These are phyloP conservation scores for Fusarium nanum DNA, from an alignment of 2,329 filamentous ascomycete genomes.

Conservation along the genomic window DNA sequence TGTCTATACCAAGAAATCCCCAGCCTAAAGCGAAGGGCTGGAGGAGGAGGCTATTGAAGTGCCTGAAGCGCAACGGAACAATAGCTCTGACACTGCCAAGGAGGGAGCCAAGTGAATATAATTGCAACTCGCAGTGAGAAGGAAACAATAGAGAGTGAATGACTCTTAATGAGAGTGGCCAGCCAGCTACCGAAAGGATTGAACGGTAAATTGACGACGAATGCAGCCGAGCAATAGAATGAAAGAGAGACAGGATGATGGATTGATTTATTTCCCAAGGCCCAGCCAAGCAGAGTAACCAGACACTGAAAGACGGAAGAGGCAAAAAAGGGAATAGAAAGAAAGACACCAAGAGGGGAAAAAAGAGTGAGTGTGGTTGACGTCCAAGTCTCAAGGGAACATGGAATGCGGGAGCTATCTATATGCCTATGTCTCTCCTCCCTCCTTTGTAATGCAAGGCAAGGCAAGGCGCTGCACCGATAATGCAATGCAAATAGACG, in stretches of 20 bases:
- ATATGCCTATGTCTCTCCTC: constrained; percentile 41
- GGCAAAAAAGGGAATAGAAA: constrained; percentile 10
- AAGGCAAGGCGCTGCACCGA: not conserved
- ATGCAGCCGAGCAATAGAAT: constrained; percentile 26
- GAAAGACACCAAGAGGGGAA: not conserved
- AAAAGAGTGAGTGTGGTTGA: constrained; percentile 26
- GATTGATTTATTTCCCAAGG: constrained; percentile 15
- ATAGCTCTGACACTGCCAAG: constrained; percentile 36
- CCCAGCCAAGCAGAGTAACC: constrained; percentile 25
- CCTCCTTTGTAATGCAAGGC: constrained; percentile 1
- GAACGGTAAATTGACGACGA: constrained; percentile 41
- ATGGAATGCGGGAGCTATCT: constrained; percentile 44
- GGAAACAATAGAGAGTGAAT: constrained; percentile 11
- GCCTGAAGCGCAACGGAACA: constrained; percentile 9
- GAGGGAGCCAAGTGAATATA: constrained; percentile 28
- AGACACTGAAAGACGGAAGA: constrained; percentile 41
- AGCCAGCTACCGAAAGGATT: constrained; percentile 51
- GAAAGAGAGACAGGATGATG: constrained; percentile 10
- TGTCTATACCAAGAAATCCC: constrained; percentile 30
- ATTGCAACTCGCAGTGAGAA: constrained; percentile 30
- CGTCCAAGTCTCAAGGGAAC: constrained; percentile 39
- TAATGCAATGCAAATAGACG: not conserved
- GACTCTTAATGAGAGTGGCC: constrained; percentile 28
- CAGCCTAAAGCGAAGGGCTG: constrained; percentile 31
- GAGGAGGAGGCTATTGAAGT: constrained; percentile 26